phyloP scores from a whole-genome alignment of 2,329 filamentous ascomycete genomes.

The Hansfordia pulvinata region DNA sequence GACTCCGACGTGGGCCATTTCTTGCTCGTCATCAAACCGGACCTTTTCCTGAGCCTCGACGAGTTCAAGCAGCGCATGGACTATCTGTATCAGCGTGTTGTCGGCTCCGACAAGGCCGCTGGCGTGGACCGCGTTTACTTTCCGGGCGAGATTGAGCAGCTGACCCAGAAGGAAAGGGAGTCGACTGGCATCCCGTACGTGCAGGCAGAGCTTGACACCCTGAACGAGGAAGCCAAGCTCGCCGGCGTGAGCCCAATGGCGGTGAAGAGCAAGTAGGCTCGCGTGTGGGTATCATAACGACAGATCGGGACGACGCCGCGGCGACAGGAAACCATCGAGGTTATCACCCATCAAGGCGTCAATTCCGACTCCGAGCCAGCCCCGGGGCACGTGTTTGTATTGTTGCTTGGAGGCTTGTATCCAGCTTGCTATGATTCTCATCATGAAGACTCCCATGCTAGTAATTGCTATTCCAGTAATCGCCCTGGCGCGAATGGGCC shows the following conservation, averaged over 20 bases:
- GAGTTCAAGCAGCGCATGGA: conserved; percentile 54
- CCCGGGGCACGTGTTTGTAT: no score
- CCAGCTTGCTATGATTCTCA: no score
- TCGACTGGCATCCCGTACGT: conserved; percentile 45
- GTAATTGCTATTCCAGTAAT: no score
- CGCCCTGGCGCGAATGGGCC: no score
- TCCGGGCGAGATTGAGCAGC: conserved; percentile 47
- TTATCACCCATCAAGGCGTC: no score
- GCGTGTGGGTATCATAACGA: no score
- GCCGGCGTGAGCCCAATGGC: conserved; percentile 21
- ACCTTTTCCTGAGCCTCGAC: conserved; percentile 57
- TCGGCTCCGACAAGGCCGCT: conserved; percentile 36
- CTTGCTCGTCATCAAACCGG: conserved; percentile 57
- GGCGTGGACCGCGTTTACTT: conserved; percentile 47
- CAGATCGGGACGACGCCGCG: no score
- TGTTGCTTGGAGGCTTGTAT: no score
- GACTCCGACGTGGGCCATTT: conserved; percentile 65
- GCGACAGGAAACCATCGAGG: no score
- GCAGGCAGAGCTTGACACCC: conserved; percentile 37
- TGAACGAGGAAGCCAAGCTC: conserved; percentile 37
- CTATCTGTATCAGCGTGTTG: conserved; percentile 37
- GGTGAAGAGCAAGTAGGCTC: conserved; percentile 9
- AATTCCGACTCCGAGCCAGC: no score
- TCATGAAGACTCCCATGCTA: no score
- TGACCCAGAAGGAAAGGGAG: conserved; percentile 34